A percentile compares a stretch with the other conserved stretches of the same genome.
These are phyloP conservation scores for Helicocarpus griseus DNA, from an alignment of 2,329 filamentous ascomycete genomes.

Conservation along the genomic window DNA sequence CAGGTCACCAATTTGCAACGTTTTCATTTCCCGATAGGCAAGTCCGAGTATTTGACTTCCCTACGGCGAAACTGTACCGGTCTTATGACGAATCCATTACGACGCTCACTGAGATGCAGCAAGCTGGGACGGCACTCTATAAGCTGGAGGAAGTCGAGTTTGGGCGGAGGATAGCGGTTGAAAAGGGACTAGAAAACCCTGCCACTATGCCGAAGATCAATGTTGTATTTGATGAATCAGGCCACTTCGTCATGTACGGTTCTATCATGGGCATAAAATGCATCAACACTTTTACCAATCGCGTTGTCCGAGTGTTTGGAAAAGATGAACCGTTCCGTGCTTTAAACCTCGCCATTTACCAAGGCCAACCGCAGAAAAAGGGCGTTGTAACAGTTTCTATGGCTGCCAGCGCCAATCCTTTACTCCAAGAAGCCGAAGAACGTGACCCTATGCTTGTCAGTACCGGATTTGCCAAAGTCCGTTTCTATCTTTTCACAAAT, in stretches of 20 bases:
- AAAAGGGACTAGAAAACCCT: slow-evolving; percentile 72
- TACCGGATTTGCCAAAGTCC: slow-evolving; percentile 75
- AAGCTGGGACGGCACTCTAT: slow-evolving; percentile 72
- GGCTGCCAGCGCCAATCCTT: slow-evolving; percentile 88
- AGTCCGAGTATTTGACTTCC: slow-evolving; percentile 87
- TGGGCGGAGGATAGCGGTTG: slow-evolving; percentile 72
- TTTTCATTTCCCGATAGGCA: slow-evolving; percentile 91
- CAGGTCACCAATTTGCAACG: slow-evolving; percentile 74
- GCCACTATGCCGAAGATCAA: slow-evolving; percentile 62
- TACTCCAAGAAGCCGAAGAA: slow-evolving; percentile 83
- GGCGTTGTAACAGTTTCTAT: slow-evolving; percentile 89
- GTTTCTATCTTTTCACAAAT: slow-evolving; percentile 98
- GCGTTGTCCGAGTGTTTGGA: slow-evolving; percentile 80
- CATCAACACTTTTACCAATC: slow-evolving; percentile 89
- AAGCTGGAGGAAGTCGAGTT: slow-evolving; percentile 88
- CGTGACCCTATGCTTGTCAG: slow-evolving; percentile 80
- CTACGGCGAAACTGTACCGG: slow-evolving; percentile 74
- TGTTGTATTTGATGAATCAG: slow-evolving; percentile 90
- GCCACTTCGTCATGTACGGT: slow-evolving; percentile 89
- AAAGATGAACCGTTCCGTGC: slow-evolving; percentile 81
- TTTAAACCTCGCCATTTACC: slow-evolving; percentile 77
- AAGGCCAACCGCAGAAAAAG: slow-evolving; percentile 92
- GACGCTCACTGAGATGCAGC: slow-evolving; percentile 88
- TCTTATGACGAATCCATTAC: slow-evolving; percentile 92
- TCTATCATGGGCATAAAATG: slow-evolving; percentile 90